These are phyloP conservation scores for Gaertneriomyces semiglobifer DNA, from an alignment of 192 early-diverging fungal species.

Conservation along the genomic window DNA sequence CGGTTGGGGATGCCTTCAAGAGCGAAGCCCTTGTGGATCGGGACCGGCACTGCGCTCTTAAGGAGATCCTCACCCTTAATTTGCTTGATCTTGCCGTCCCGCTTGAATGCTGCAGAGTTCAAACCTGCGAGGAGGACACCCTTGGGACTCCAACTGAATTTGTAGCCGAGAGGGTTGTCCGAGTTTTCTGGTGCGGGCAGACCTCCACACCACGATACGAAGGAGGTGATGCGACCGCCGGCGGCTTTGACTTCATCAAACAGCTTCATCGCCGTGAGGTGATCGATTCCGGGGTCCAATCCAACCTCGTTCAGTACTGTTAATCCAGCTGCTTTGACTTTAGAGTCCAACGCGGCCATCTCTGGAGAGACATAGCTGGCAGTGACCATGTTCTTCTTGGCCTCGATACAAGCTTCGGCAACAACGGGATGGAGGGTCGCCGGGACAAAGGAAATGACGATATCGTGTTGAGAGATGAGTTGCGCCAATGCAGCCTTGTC, in stretches of 20 bases:
- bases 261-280: constrained; percentile 73
- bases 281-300: constrained; percentile 97
- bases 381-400: constrained; percentile 93
- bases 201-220: constrained; percentile 96
- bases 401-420: constrained; percentile 84
- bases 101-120: constrained; percentile 80
- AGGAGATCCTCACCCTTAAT: constrained; percentile 72
- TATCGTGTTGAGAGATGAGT: constrained; percentile 77
- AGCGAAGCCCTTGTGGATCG: constrained; percentile 80
- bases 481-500: constrained; percentile 69
- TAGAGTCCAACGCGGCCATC: constrained; percentile 84
- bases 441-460: constrained; percentile 89
- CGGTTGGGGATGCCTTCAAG: constrained; percentile 95
- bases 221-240: constrained; percentile 68
- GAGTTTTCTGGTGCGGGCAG: constrained; percentile 94
- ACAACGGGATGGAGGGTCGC: constrained; percentile 87
- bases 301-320: constrained; percentile 98
- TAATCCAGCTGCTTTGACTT: constrained; percentile 82
- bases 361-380: constrained; percentile 94
- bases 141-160: constrained; percentile 91
- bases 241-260: constrained; percentile 85
- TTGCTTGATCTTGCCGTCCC: constrained; percentile 63
- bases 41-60: constrained; percentile 66
- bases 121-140: constrained; percentile 85
- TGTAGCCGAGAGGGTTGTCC: constrained; percentile 98